A percentile compares a stretch with the other conserved stretches of the same genome.
Conservation (phyloP, 108 stramenopile genomes). For the Pelagomonas calceolata region DNA sequence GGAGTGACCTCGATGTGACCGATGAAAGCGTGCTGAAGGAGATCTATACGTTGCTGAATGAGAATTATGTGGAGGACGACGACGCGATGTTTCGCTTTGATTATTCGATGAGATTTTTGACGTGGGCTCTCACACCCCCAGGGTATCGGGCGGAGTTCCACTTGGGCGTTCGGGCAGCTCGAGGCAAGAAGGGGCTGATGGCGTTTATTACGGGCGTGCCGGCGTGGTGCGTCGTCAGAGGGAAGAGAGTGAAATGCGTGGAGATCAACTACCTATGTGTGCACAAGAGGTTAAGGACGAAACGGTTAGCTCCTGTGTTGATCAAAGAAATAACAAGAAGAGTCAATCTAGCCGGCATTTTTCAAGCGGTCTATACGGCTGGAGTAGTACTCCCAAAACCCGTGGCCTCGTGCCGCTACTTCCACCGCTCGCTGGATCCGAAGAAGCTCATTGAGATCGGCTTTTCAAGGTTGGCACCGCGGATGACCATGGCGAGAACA, state of each 20-base stretch:
- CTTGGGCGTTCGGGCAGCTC: conserved; percentile 72
- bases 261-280: conserved; percentile 99
- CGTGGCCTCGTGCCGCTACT: conserved; percentile 80
- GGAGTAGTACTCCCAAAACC: conserved; percentile 89
- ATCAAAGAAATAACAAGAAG: conserved; percentile 98
- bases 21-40: conserved; percentile 42
- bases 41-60: conserved; percentile 81
- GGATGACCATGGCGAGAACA: conserved; percentile 89
- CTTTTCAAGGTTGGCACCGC: conserved; percentile 64
- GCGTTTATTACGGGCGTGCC: conserved; percentile 93
- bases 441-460: conserved; percentile 89
- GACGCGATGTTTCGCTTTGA: conserved; percentile 94
- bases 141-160: conserved; percentile 65
- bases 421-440: conserved; percentile 83
- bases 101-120: conserved; percentile 75
- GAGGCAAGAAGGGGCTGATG: conserved; percentile 60
- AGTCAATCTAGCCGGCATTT: conserved; percentile 77
- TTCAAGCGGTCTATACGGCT: conserved; percentile 97
- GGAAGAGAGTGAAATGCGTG: conserved; percentile 45
- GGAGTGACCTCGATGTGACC: conserved; percentile 71
- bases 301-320: conserved; percentile 92
- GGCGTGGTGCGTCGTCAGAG: conserved; percentile 54
- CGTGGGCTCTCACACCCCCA: conserved; percentile 91
- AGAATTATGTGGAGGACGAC: conserved; percentile 99
- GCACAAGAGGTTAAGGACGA: conserved; percentile 90